Conservation (phyloP, 352 stramenopile species). For the Phytophthora podocarpi region DNA sequence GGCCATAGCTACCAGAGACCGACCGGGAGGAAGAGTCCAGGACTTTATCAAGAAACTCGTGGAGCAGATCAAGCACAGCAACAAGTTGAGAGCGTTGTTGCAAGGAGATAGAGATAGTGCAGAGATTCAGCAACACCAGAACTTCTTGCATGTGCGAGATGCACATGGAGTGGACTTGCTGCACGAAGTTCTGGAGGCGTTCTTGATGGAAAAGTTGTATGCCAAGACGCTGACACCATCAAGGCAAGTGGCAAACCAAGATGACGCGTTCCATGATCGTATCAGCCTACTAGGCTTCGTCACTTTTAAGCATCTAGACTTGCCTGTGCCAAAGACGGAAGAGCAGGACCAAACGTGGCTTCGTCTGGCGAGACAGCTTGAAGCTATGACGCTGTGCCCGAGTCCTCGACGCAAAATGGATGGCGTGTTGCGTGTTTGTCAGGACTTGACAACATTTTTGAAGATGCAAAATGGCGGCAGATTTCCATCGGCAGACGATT, state of each 20-base stretch:
- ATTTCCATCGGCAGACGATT: conserved; percentile 91
- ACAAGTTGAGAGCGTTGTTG: conserved; percentile 33
- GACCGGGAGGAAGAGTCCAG: conserved; percentile 62
- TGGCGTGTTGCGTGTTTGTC: conserved; percentile 73
- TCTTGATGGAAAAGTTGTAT: conserved; percentile 92
- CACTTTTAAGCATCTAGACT: conserved; percentile 83
- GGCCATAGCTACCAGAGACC: conserved; percentile 40
- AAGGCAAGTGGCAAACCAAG: conserved; percentile 39
- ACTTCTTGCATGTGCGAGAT: conserved; percentile 40
- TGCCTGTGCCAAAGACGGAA: conserved; percentile 50
- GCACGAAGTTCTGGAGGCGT: conserved; percentile 84
- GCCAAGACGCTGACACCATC: conserved; percentile 66
- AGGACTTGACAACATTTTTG: conserved; percentile 75
- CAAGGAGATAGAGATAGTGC: conserved; percentile 18
- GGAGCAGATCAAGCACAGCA: conserved; percentile 56
- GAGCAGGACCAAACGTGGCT: conserved; percentile 49
- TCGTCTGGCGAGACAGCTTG: conserved; percentile 47
- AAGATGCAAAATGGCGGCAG: conserved; percentile 41
- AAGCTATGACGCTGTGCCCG: conserved; percentile 48
- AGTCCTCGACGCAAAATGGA: conserved; percentile 90
- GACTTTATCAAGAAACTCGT: conserved; percentile 69
- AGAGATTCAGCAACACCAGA: conserved; percentile 1
- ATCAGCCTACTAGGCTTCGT: conserved; percentile 84
- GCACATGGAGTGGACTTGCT: conserved; percentile 53
- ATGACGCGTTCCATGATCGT: conserved; percentile 64